Percentiles rank a stretch among this genome's conserved stretches.
phyloP scores from a whole-genome alignment of 2,329 filamentous ascomycete genomes.

The Trichoderma sp. region DNA sequence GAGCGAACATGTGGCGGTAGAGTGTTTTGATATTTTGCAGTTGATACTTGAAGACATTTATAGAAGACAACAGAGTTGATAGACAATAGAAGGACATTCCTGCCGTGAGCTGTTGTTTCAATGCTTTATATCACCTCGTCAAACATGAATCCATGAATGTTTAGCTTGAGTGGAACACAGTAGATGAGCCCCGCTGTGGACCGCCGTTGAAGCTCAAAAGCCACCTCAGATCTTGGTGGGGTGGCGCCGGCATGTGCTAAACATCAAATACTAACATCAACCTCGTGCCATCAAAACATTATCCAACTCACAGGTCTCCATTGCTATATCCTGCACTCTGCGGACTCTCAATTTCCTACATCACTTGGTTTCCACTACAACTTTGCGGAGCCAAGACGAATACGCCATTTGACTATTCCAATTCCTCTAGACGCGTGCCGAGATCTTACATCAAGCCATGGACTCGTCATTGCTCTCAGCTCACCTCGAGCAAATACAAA shows the following conservation, averaged over 20 bases:
- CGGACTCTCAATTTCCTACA: neutral
- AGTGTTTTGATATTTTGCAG: neutral
- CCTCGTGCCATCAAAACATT: neutral
- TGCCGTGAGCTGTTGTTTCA: neutral
- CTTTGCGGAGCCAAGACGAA: neutral
- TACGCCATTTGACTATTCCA: neutral
- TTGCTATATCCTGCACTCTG: neutral
- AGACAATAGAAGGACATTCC: conserved; percentile 12
- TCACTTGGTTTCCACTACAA: neutral
- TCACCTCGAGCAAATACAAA: conserved; percentile 75
- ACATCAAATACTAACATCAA: neutral
- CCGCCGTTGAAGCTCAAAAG: neutral
- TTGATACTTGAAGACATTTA: neutral
- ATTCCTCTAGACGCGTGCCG: neutral
- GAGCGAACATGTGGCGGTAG: neutral
- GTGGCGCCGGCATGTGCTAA: neutral
- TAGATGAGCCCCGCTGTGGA: conserved; percentile 20
- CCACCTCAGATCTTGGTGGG: conserved; percentile 14
- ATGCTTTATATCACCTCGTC: neutral
- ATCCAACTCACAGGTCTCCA: neutral
- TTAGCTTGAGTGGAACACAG: neutral
- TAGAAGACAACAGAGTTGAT: neutral
- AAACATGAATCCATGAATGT: neutral
- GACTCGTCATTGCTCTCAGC: conserved; percentile 57
- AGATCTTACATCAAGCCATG: neutral